Evolutionary conservation across 768 basidiomycete genomes (phyloP).

Genomic region (Collybia mongolica): DNA sequence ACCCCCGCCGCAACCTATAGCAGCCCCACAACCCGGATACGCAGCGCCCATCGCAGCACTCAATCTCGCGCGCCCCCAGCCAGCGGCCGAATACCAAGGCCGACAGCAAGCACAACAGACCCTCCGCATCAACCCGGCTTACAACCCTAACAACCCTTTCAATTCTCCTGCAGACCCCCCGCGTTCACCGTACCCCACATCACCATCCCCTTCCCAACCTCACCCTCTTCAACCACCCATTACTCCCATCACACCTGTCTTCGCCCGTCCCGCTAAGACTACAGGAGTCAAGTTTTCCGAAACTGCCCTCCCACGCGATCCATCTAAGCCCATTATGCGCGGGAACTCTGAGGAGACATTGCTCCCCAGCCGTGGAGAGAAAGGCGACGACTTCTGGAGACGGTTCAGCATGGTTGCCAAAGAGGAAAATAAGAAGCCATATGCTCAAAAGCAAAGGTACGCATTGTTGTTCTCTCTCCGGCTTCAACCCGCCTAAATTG

Average conservation of each 20-base stretch:
- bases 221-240: conserved; percentile 77
- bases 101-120: conserved; percentile 20
- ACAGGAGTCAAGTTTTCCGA: conserved; percentile 42
- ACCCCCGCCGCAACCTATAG: conserved; percentile 43
- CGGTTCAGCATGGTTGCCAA: conserved; percentile 83
- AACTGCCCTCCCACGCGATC: conserved; percentile 28
- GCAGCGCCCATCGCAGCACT: conserved; percentile 68
- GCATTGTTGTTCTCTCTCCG: conserved; percentile 19
- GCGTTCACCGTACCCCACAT: conserved; percentile 16
- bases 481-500: not conserved
- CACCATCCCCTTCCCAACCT: conserved; percentile 42
- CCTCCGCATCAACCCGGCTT: conserved; percentile 15
- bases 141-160: conserved; percentile 13
- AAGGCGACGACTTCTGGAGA: conserved; percentile 84
- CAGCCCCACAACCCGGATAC: conserved; percentile 73
- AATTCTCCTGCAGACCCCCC: conserved; percentile 10
- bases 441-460: conserved; percentile 43
- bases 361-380: conserved; percentile 66
- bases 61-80: conserved; percentile 50
- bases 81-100: conserved; percentile 34
- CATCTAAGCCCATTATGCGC: conserved; percentile 56
- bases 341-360: conserved; percentile 67
- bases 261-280: conserved; percentile 57
- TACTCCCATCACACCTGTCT: conserved; percentile 78
- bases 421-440: conserved; percentile 47